Evolutionary conservation across 345 rosid genomes (phyloP).

Genomic region (Citrus sinensis): DNA sequence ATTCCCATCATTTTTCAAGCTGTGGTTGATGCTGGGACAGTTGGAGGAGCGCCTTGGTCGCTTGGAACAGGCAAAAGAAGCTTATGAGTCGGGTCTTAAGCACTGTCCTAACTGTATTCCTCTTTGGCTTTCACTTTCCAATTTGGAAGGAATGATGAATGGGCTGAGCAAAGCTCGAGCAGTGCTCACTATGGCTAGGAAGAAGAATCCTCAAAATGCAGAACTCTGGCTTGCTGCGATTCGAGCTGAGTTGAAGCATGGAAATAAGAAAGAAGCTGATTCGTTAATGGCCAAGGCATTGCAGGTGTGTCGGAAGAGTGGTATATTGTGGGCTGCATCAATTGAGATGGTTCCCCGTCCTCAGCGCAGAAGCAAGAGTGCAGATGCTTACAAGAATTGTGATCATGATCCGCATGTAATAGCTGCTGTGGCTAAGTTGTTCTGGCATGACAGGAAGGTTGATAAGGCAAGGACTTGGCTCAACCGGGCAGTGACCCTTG

Average conservation of each 20-base stretch:
- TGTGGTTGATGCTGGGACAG: conserved; percentile 98
- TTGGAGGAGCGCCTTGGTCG: conserved; percentile 72
- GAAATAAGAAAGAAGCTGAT: conserved; percentile 77
- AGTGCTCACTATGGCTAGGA: conserved; percentile 71
- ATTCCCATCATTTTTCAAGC: conserved; percentile 79
- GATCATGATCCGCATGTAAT: conserved; percentile 82
- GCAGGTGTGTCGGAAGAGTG: conserved; percentile 90
- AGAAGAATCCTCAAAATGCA: conserved; percentile 70
- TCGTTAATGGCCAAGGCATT: conserved; percentile 88
- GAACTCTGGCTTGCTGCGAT: conserved; percentile 95
- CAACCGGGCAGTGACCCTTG: conserved; percentile 71
- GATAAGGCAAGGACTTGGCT: conserved; percentile 90
- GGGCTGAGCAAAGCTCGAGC: conserved; percentile 86
- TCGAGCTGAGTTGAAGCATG: conserved; percentile 73
- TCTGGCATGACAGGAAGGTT: conserved; percentile 90
- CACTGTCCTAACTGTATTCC: conserved; percentile 65
- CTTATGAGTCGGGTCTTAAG: conserved; percentile 62
- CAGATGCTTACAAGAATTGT: conserved; percentile 80
- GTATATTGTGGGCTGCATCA: conserved; percentile 85
- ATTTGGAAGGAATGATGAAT: conserved; percentile 69
- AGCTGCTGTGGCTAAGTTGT: conserved; percentile 78
- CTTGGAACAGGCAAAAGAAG: conserved; percentile 60
- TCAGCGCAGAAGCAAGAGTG: conserved; percentile 61
- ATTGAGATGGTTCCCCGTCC: conserved; percentile 86
- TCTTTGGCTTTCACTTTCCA: conserved; percentile 79